Evolutionary conservation across 257 asterid species (phyloP).

Genomic region (Orobanche coerulescens): DNA sequence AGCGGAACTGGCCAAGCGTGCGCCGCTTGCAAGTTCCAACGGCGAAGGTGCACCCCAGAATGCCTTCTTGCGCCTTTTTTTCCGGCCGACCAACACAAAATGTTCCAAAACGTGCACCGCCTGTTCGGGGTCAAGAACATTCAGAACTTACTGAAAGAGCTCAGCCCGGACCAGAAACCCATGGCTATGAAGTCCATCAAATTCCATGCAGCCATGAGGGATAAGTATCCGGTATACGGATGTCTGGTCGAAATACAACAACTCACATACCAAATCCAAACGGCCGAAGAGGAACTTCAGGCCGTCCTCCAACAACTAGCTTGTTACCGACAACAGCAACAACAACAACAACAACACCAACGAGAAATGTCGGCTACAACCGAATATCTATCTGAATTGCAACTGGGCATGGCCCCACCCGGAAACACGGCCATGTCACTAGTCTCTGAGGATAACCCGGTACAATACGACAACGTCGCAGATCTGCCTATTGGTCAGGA

Average conservation of each 20-base stretch:
- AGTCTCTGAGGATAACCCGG: constrained; percentile 29
- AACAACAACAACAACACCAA: constrained; percentile 22
- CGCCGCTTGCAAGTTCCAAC: constrained; percentile 85
- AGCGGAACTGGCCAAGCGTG: constrained; percentile 93
- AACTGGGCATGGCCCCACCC: constrained; percentile 43
- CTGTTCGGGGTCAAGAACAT: constrained; percentile 78
- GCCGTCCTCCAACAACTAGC: constrained; percentile 57
- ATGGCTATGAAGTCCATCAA: constrained; percentile 70
- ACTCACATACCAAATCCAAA: constrained; percentile 38
- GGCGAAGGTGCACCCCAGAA: constrained; percentile 63
- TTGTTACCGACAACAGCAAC: constrained; percentile 37
- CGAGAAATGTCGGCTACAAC: constrained; percentile 29
- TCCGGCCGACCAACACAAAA: constrained; percentile 75
- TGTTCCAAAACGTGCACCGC: constrained; percentile 67
- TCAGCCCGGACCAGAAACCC: constrained; percentile 49
- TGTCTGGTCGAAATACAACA: constrained; percentile 52
- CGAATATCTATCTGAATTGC: constrained; percentile 52
- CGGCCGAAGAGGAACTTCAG: constrained; percentile 57
- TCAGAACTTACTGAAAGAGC: constrained; percentile 46
- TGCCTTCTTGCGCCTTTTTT: constrained; percentile 82
- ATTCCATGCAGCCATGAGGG: constrained; percentile 60
- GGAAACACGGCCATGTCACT: constrained; percentile 25
- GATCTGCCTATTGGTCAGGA: constrained; percentile 26
- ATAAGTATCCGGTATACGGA: constrained; percentile 60
- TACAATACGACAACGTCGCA: constrained; percentile 26